Percentiles rank a stretch among this genome's conserved stretches.
Conservation (phyloP, 345 rosid genomes). For the Gynandropsis gynandra region DNA sequence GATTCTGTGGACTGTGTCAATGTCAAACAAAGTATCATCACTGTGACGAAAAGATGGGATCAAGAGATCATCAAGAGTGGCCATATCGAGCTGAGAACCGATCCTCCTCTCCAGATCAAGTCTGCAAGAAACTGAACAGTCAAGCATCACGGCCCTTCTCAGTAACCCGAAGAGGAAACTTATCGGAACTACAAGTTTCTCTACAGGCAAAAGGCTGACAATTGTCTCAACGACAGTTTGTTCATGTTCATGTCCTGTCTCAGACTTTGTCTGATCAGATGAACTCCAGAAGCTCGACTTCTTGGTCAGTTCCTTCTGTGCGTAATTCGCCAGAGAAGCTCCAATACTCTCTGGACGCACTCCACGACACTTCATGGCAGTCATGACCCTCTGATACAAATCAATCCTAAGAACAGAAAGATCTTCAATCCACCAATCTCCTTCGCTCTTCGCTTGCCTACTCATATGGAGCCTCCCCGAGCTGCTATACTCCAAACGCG, state of each 20-base stretch:
- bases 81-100: constrained; percentile 82
- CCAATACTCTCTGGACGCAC: constrained; percentile 96
- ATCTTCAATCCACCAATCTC: constrained; percentile 97
- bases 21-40: constrained; percentile 86
- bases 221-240: constrained; percentile 71
- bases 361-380: constrained; percentile 93
- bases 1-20: constrained; percentile 85
- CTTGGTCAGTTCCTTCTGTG: constrained; percentile 84
- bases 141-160: constrained; percentile 86
- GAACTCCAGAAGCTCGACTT: constrained; percentile 61
- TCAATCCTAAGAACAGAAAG: constrained; percentile 78
- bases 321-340: constrained; percentile 73
- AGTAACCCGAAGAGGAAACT: constrained; percentile 81
- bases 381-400: constrained; percentile 69
- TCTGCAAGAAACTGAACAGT: constrained; percentile 62
- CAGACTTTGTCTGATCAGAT: constrained; percentile 39
- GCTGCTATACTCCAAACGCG: constrained; percentile 91
- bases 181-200: constrained; percentile 81
- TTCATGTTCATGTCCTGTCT: constrained; percentile 49
- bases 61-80: constrained; percentile 83
- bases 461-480: constrained; percentile 97
- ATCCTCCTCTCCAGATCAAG: constrained; percentile 90
- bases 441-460: constrained; percentile 69
- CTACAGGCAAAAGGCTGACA: constrained; percentile 72
- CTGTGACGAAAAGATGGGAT: constrained; percentile 83